Conservation (phyloP, 441 rosid genomes). For the Biscutella laevigata region DNA sequence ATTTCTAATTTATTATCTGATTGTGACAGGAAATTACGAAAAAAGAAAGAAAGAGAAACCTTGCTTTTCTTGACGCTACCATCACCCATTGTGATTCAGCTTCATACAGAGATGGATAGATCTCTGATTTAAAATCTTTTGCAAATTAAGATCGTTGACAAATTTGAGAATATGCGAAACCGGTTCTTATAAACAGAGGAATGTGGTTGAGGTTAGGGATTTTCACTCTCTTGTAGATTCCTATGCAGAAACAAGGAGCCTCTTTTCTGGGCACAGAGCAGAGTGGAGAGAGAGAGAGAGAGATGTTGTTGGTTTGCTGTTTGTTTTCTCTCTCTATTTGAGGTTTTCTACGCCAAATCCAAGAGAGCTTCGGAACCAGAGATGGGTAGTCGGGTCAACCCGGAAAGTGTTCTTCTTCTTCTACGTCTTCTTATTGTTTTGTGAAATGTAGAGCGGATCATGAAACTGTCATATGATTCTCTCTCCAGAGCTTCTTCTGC, state of each 20-base stretch:
- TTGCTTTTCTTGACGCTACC: slow-evolving; percentile 68
- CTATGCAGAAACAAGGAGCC: slow-evolving; percentile 37
- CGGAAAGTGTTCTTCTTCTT: slow-evolving; percentile 13
- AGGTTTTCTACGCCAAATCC: slow-evolving; percentile 31
- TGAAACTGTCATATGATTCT: slow-evolving; percentile 19
- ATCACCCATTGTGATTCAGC: slow-evolving; percentile 72
- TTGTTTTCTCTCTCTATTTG: slow-evolving; percentile 13
- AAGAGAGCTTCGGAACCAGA: slow-evolving; percentile 22
- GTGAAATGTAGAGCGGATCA: slow-evolving; percentile 18
- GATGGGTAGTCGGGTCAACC: slow-evolving; percentile 28
- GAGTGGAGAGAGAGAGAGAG: slow-evolving; percentile 30
- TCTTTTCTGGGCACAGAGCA: slow-evolving; percentile 47
- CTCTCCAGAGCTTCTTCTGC: slow-evolving; percentile 20
- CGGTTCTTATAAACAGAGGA: slow-evolving; percentile 14
- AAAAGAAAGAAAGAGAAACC: slow-evolving; percentile 33
- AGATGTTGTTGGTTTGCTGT: slow-evolving; percentile 15
- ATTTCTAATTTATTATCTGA: too few relatives aligned
- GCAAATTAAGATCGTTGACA: slow-evolving; percentile 18
- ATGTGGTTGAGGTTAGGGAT: slow-evolving; percentile 7
- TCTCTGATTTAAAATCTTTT: slow-evolving; percentile 13
- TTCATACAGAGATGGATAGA: slow-evolving; percentile 33
- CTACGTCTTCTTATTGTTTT: slow-evolving; percentile 10
- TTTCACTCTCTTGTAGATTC: background rate
- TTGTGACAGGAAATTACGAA: too few relatives aligned
- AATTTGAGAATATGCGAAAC: slow-evolving; percentile 34